Conservation (phyloP, 2,329 filamentous ascomycete genomes). For the Phialophora macrospora region DNA sequence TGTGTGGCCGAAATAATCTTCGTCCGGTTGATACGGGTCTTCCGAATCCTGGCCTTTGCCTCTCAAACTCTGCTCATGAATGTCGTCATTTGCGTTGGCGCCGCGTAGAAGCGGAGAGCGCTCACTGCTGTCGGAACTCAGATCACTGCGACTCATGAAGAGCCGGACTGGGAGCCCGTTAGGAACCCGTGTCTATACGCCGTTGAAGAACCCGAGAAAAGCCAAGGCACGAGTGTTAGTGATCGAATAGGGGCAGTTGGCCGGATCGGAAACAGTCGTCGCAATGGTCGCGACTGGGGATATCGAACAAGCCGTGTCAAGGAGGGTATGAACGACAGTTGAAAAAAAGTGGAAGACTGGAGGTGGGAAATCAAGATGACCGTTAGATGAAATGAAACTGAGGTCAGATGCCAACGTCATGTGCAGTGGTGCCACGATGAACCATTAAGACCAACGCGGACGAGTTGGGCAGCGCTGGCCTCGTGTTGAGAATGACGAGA, state of each 20-base stretch:
- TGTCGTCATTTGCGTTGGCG: constrained; percentile 26
- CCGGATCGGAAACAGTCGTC: neutral
- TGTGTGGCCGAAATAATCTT: constrained; percentile 17
- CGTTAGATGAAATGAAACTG: neutral
- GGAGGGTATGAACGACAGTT: constrained; percentile 2
- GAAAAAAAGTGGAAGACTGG: neutral
- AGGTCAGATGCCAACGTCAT: constrained; percentile 7
- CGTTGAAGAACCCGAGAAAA: neutral
- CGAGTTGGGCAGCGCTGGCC: neutral
- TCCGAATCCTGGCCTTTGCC: constrained; percentile 19
- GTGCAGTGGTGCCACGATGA: neutral
- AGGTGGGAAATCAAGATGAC: neutral
- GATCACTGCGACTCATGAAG: constrained; percentile 36
- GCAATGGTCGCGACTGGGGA: neutral
- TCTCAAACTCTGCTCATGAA: constrained; percentile 22
- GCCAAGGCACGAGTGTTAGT: neutral
- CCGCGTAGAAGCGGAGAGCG: constrained; percentile 37
- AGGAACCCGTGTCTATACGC: neutral
- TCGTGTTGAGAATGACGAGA: too few relatives aligned
- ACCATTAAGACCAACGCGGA: neutral
- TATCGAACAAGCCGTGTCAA: constrained; percentile 1
- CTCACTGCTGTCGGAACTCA: constrained; percentile 31
- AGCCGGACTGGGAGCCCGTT: neutral
- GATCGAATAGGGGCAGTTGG: neutral
- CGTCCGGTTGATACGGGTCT: constrained; percentile 12